phyloP scores from a whole-genome alignment of 305 asterid species.

The Fraxinus latifolia region DNA sequence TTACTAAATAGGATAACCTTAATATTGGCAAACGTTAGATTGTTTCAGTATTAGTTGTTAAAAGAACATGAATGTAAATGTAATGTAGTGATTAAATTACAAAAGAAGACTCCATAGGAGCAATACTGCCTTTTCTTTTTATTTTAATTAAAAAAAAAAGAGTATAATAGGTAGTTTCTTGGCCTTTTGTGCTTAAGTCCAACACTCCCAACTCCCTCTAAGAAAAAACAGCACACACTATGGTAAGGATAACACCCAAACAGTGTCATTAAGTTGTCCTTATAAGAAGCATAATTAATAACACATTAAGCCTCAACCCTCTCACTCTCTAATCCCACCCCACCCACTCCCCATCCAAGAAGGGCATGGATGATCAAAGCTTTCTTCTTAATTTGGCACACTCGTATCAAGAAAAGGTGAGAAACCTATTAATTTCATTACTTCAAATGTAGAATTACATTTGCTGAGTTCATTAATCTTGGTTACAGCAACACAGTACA shows the following conservation, averaged over 20 bases:
- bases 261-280: background rate
- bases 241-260: slow-evolving; percentile 18
- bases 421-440: background rate
- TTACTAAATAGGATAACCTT: background rate
- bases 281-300: background rate
- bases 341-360: background rate
- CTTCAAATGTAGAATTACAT: background rate
- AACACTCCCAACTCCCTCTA: slow-evolving; percentile 21
- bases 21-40: background rate
- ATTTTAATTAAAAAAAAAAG: background rate
- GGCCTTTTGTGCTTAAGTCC: slow-evolving; percentile 54
- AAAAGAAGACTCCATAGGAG: background rate
- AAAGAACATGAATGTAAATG: background rate
- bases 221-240: background rate
- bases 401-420: slow-evolving; percentile 69
- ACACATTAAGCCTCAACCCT: background rate
- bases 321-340: background rate
- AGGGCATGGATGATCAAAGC: slow-evolving; percentile 56
- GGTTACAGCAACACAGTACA: background rate
- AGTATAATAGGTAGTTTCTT: slow-evolving; percentile 10
- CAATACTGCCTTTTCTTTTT: background rate
- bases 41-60: background rate
- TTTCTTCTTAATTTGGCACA: slow-evolving; percentile 59
- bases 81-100: background rate
- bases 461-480: background rate